Evolutionary conservation across 2,329 filamentous ascomycete genomes (phyloP).

Genomic region (Lachnellula subtilissima): DNA sequence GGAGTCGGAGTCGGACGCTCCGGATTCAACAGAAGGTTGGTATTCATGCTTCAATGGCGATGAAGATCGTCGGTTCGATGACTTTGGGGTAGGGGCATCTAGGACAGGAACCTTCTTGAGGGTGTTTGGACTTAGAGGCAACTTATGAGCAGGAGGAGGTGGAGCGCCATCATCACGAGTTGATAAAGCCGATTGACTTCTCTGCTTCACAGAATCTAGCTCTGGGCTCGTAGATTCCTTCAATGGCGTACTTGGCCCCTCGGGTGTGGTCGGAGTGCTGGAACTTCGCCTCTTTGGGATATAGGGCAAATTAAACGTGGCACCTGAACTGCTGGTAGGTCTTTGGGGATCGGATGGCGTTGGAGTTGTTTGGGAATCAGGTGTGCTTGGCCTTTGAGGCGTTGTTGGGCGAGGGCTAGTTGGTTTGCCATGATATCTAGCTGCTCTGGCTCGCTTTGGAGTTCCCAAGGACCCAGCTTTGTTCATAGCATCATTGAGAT

Average conservation of each 20-base stretch:
- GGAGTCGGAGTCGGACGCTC: constrained; percentile 44
- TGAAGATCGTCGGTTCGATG: constrained; percentile 65
- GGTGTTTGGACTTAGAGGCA: constrained; percentile 42
- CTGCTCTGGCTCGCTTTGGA: constrained; percentile 12
- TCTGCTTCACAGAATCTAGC: constrained; percentile 5
- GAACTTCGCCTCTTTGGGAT: constrained; percentile 12
- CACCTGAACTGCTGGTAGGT: not conserved
- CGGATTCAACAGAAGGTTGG: constrained; percentile 70
- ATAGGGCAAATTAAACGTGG: constrained; percentile 2
- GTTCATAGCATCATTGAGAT: constrained; percentile 21
- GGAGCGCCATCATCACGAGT: constrained; percentile 24
- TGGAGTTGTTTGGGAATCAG: constrained; percentile 4
- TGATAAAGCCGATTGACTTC: constrained; percentile 4
- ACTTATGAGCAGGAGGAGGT: constrained; percentile 28
- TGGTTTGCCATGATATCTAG: constrained; percentile 14
- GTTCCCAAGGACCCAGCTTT: constrained; percentile 12
- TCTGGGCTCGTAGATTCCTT: constrained; percentile 20
- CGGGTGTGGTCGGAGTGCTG: constrained; percentile 10
- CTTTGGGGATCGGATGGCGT: constrained; percentile 1
- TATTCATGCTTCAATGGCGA: constrained; percentile 98
- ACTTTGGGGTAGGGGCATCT: constrained; percentile 22
- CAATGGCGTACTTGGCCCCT: constrained; percentile 13
- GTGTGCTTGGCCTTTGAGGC: constrained; percentile 1
- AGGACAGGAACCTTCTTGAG: constrained; percentile 31
- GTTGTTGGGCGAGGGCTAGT: constrained; percentile 6